Percentiles rank a stretch among this genome's conserved stretches.
Evolutionary conservation across 2,329 filamentous ascomycete species (phyloP).

Genomic region (Pezizomycotina sp.): DNA sequence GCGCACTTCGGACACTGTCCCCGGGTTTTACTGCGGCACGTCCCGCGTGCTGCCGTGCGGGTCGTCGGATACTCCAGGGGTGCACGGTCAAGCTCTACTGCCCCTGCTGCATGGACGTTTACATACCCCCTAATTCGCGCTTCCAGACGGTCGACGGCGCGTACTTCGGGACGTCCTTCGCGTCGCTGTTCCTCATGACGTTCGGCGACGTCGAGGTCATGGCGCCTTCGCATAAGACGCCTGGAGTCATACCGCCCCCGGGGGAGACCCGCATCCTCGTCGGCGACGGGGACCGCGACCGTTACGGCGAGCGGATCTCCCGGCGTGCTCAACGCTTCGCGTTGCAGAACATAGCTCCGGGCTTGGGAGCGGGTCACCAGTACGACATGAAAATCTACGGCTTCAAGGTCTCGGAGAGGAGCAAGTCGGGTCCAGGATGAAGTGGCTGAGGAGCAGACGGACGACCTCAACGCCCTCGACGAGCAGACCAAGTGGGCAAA

Average conservation of each 20-base stretch:
- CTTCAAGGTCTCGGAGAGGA: constrained; percentile 81
- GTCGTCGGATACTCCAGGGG: constrained; percentile 81
- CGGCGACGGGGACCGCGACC: constrained; percentile 1
- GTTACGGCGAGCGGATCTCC: constrained; percentile 9
- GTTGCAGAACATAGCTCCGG: constrained; percentile 71
- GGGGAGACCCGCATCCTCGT: constrained; percentile 4
- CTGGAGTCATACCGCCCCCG: constrained; percentile 26
- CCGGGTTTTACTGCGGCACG: constrained; percentile 74
- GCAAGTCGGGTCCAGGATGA: constrained; percentile 83
- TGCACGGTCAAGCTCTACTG: constrained; percentile 96
- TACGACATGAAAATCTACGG: constrained; percentile 96
- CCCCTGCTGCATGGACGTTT: constrained; percentile 89
- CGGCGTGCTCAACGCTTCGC: constrained; percentile 56
- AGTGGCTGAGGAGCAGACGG: constrained; percentile 76
- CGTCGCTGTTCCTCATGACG: constrained; percentile 92
- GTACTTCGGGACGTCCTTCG: constrained; percentile 96
- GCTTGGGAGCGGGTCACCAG: constrained; percentile 63
- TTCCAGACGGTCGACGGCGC: constrained; percentile 96
- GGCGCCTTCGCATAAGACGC: constrained; percentile 42
- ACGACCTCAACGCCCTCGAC: constrained; percentile 65
- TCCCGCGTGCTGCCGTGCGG: constrained; percentile 86
- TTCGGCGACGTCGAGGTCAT: constrained; percentile 89
- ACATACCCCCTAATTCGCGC: constrained; percentile 88
- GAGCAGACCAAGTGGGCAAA: constrained; percentile 40
- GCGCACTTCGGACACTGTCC: constrained; percentile 93